phyloP scores from a whole-genome alignment of 805 yeast species.

The Yarrowia sp. region DNA sequence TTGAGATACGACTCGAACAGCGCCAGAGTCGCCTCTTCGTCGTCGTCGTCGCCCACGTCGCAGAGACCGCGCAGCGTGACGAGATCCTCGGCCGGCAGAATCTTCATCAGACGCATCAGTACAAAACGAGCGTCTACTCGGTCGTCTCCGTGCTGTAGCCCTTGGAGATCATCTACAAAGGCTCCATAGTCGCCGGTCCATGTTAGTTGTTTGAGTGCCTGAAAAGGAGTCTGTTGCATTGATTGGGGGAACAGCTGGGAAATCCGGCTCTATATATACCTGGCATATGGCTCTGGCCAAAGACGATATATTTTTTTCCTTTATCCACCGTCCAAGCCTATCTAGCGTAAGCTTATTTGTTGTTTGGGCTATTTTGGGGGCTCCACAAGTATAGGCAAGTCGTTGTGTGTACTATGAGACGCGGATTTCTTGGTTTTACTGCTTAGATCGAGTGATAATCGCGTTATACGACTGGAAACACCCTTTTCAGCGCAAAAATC shows the following conservation, averaged over 20 bases:
- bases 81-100: slow-evolving; percentile 14
- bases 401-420: no score
- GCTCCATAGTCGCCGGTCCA: slow-evolving; percentile 26
- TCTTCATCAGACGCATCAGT: slow-evolving; percentile 23
- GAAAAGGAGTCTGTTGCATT: slow-evolving; percentile 24
- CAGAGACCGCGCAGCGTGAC: slow-evolving; percentile 7
- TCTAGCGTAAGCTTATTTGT: not conserved
- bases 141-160: not conserved
- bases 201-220: slow-evolving; percentile 21
- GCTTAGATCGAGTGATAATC: no score
- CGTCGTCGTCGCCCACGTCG: slow-evolving; percentile 20
- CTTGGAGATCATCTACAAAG: slow-evolving; percentile 22
- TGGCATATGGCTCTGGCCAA: no score
- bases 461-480: no score
- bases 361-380: not conserved
- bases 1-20: slow-evolving; percentile 15
- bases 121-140: slow-evolving; percentile 12
- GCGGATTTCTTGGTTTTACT: no score
- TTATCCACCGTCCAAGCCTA: not conserved
- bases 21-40: slow-evolving; percentile 7
- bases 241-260: not conserved
- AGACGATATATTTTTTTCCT: not conserved
- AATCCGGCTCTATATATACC: not conserved
- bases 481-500: not conserved
- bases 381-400: no score